Base-by-base conservation (phyloP, 352 stramenopile species). In the Pythium oligandrum region DNA sequence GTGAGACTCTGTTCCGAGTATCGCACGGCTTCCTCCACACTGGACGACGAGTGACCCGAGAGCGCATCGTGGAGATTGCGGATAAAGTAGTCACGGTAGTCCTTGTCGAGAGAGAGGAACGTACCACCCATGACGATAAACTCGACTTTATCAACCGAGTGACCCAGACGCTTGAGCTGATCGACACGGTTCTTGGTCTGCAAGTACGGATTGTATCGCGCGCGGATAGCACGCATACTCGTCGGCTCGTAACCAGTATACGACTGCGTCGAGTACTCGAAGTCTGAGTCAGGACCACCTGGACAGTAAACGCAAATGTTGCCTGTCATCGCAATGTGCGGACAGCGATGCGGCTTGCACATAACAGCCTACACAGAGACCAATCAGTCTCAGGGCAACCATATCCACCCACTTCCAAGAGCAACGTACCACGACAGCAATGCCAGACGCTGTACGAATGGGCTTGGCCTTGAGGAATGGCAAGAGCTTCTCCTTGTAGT, bases 41-140 rank as follows among this genome's bases (percentile, higher is more conserved):
- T 89, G 4, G 85, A 82, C 9, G 87, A 97, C 56, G 82, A 66
- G 63, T 98, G 94, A 54, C 96, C 96, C 33, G 83, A 97, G 11
- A 99, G 69, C 26, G 96, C 94, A 74, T 99, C 95, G 54, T 99
- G 95, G 31, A 99, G 64, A 63, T 96, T 98, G 3, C 92, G 81
- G 66, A 98, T 97, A 57, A 99, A 99, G 44, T 89, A 98, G 75
- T 98, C 95, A 44, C 96, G 94, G 66, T 99, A 98, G 4, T 75
- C 70, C 40, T 83, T 78, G 64, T 98, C 90, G 30, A 99, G 73
- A 59, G 83, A 97, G 45, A 98, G 75, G 72, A 99, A 99, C 37
- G 96, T 99, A 47, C 96, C 96, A 37, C 96, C 96, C 95, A 99
- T 98, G 48, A 99, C 94, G 57, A 99, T 98, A 61, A 98, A 98